Percentiles rank a stretch among this genome's conserved stretches.
Evolutionary conservation across 1,284 basidiomycete genomes (phyloP).

Genomic region (Limonomyces culmigenus): DNA sequence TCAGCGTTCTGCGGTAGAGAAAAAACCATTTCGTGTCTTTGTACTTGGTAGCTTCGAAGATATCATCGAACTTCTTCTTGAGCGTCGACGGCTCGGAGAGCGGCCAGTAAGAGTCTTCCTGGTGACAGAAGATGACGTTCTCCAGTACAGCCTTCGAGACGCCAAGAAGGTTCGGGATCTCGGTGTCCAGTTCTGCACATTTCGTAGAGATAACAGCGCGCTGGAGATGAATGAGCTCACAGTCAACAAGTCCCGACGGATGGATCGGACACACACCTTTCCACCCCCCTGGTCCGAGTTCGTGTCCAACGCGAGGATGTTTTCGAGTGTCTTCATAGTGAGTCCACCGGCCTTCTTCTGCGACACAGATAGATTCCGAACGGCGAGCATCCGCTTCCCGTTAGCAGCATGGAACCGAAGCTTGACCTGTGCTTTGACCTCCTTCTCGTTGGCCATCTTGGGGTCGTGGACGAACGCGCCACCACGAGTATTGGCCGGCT

Average conservation of each 20-base stretch:
- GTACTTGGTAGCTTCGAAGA: conserved; percentile 94
- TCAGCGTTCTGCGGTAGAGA: no score
- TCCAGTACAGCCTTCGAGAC: conserved; percentile 95
- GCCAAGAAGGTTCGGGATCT: conserved; percentile 86
- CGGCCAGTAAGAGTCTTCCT: conserved; percentile 99
- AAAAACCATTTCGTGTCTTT: neutral
- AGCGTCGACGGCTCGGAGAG: conserved; percentile 79
- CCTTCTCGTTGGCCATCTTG: conserved; percentile 96
- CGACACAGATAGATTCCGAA: conserved; percentile 85
- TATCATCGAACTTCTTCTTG: conserved; percentile 99
- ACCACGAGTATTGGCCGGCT: conserved; percentile 94
- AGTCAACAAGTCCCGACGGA: no score
- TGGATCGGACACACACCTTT: conserved; percentile 37
- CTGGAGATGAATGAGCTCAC: conserved; percentile 22
- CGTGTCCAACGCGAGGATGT: conserved; percentile 67
- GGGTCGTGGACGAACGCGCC: conserved; percentile 98
- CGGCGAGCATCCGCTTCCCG: conserved; percentile 78
- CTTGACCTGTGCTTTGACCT: conserved; percentile 97
- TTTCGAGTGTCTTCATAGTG: conserved; percentile 97
- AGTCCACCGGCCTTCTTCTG: conserved; percentile 78
- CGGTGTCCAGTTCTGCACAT: conserved; percentile 90
- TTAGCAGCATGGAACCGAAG: conserved; percentile 87
- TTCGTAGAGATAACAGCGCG: conserved; percentile 85
- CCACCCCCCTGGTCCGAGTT: conserved; percentile 48
- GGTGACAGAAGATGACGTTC: conserved; percentile 99